These are phyloP conservation scores for Erucastrum elatum DNA, from an alignment of 345 rosid species.

Conservation along the genomic window DNA sequence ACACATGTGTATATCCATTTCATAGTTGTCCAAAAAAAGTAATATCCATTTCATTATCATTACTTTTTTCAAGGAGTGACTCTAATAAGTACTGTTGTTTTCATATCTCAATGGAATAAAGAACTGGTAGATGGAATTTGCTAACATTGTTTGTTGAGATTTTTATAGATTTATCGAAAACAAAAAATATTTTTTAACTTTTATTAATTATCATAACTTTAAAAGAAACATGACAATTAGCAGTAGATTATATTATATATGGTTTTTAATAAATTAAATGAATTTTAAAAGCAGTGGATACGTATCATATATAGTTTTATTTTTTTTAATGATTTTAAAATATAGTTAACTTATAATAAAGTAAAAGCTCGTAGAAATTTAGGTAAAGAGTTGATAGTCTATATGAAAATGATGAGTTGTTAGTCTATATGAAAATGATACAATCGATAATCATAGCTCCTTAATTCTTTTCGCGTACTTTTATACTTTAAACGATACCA, in stretches of 20 bases:
- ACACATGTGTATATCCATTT: not conserved
- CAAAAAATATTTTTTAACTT: too few species aligned
- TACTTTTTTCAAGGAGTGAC: not conserved
- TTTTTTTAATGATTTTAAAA: not conserved
- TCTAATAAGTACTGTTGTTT: slow-evolving; percentile 5
- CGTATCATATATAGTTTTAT: too few species aligned
- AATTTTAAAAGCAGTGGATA: not conserved
- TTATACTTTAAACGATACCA: not conserved
- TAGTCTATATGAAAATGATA: slow-evolving; percentile 6
- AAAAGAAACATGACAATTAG: not conserved
- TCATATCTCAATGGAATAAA: slow-evolving; percentile 33
- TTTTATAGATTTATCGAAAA: too few species aligned
- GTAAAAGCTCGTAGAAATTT: not conserved
- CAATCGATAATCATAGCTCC: not conserved
- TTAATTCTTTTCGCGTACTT: not conserved
- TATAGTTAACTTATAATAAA: not conserved
- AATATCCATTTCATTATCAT: not conserved
- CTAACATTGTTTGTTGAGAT: not conserved
- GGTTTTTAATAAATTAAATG: not conserved
- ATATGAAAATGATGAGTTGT: not conserved
- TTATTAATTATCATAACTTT: too few species aligned
- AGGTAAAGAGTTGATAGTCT: not conserved
- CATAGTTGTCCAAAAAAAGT: not conserved
- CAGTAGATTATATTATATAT: not conserved
- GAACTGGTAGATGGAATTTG: slow-evolving; percentile 20